Conservation (phyloP, 768 basidiomycete species). For the Dictyophora rubrovolvata region DNA sequence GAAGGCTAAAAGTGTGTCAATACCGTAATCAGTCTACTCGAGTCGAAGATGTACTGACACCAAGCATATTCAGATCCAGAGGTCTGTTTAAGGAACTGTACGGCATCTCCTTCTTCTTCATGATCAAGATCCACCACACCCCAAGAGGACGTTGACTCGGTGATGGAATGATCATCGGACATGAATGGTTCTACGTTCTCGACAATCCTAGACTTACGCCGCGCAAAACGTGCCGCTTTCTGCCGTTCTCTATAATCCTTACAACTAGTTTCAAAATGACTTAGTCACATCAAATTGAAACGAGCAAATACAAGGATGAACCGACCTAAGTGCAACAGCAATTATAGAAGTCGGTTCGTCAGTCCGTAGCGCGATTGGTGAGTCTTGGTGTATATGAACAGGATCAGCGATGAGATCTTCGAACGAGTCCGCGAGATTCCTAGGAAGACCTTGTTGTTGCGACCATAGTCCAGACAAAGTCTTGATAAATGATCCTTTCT, state of each 20-base stretch:
- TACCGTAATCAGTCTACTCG: background rate
- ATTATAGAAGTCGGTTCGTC: slow-evolving; percentile 98
- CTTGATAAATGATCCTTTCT: slow-evolving; percentile 69
- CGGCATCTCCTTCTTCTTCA: slow-evolving; percentile 29
- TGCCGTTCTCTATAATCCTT: slow-evolving; percentile 58
- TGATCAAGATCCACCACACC: slow-evolving; percentile 81
- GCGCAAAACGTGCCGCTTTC: slow-evolving; percentile 31
- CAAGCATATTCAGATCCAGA: slow-evolving; percentile 5
- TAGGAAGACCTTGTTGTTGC: slow-evolving; percentile 25
- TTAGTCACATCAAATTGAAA: slow-evolving; percentile 1
- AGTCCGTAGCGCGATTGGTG: slow-evolving; percentile 87
- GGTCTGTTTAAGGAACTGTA: slow-evolving; percentile 8
- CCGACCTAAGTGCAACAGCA: slow-evolving; percentile 82
- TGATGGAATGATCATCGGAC: slow-evolving; percentile 78
- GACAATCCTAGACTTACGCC: slow-evolving; percentile 37
- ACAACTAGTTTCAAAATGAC: slow-evolving; percentile 11
- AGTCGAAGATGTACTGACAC: background rate
- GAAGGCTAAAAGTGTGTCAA: slow-evolving; percentile 45
- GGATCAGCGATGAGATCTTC: slow-evolving; percentile 68
- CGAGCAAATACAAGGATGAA: slow-evolving; percentile 4
- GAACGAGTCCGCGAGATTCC: slow-evolving; percentile 40
- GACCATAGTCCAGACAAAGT: slow-evolving; percentile 80
- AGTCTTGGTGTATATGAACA: slow-evolving; percentile 92
- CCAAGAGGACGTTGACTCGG: slow-evolving; percentile 85
- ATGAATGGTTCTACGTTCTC: slow-evolving; percentile 81